Percentiles rank a stretch among this genome's conserved stretches.
Conservation (phyloP, 1,139 yeast genomes). For the Yamadazyma friedrichii region DNA sequence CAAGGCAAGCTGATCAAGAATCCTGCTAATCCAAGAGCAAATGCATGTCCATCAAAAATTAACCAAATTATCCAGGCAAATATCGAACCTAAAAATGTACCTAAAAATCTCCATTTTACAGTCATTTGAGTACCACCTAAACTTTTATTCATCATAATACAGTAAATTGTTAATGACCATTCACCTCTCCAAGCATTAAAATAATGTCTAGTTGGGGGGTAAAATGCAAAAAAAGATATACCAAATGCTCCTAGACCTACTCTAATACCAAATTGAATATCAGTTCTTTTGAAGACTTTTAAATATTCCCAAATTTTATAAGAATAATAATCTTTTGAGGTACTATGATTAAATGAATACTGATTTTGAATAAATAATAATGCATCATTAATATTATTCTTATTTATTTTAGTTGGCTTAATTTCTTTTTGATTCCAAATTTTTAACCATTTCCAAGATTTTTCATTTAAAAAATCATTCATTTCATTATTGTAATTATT, state of each 20-base stretch:
- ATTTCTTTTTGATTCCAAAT: constrained; percentile 36
- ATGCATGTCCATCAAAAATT: constrained; percentile 54
- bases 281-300: constrained; percentile 50
- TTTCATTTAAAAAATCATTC: constrained; percentile 11
- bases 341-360: constrained; percentile 5
- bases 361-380: constrained; percentile 34
- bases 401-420: constrained; percentile 4
- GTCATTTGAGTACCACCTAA: constrained; percentile 87
- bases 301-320: constrained; percentile 32
- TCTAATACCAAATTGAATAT: constrained; percentile 74
- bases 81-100: constrained; percentile 71
- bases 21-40: constrained; percentile 57
- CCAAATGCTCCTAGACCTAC: constrained; percentile 77
- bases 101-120: constrained; percentile 70
- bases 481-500: constrained; percentile 36
- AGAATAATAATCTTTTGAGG: constrained; percentile 11
- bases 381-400: constrained; percentile 32
- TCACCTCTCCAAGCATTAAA: constrained; percentile 76
- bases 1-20: constrained; percentile 60
- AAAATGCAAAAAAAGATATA: constrained; percentile 66
- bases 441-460: constrained; percentile 53
- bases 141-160: constrained; percentile 82
- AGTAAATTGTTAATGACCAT: constrained; percentile 80
- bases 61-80: constrained; percentile 62
- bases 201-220: constrained; percentile 49